Percentiles rank a stretch among this genome's conserved stretches.
Conservation (phyloP, 2,329 filamentous ascomycete species). For the Podosphaera fusca region DNA sequence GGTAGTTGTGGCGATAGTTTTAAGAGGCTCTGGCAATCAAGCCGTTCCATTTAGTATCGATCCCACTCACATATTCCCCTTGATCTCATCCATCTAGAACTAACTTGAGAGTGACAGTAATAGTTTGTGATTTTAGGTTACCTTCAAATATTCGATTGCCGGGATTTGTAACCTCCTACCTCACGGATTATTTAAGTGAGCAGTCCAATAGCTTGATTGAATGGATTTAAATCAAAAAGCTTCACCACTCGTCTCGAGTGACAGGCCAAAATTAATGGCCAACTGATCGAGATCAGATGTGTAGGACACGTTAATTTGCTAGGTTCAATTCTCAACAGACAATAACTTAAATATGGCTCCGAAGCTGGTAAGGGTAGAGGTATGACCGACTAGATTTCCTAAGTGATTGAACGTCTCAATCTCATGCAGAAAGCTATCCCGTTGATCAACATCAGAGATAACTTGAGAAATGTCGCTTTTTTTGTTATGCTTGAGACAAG, state of each 20-base stretch:
- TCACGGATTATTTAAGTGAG: background rate
- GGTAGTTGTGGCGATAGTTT: background rate
- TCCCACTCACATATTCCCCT: too few species aligned
- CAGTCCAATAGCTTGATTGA: background rate
- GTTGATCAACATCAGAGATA: too few species aligned
- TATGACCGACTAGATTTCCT: too few species aligned
- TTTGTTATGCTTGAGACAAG: too few species aligned
- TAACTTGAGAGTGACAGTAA: too few species aligned
- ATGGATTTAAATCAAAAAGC: background rate
- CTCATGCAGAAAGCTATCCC: too few species aligned
- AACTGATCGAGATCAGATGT: background rate
- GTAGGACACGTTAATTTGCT: background rate
- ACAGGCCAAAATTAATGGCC: background rate
- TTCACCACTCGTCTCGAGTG: background rate
- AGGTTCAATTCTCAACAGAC: background rate
- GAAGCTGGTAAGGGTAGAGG: background rate
- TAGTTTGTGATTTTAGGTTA: too few species aligned
- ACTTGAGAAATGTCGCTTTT: too few species aligned
- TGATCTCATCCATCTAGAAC: too few species aligned
- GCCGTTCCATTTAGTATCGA: too few species aligned
- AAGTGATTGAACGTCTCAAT: too few species aligned
- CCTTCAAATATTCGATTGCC: background rate
- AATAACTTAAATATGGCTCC: background rate
- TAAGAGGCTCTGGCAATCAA: too few species aligned
- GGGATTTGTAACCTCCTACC: background rate